Conservation (phyloP, 2,329 filamentous ascomycete species). For the Allantophomopsis cytisporea region DNA sequence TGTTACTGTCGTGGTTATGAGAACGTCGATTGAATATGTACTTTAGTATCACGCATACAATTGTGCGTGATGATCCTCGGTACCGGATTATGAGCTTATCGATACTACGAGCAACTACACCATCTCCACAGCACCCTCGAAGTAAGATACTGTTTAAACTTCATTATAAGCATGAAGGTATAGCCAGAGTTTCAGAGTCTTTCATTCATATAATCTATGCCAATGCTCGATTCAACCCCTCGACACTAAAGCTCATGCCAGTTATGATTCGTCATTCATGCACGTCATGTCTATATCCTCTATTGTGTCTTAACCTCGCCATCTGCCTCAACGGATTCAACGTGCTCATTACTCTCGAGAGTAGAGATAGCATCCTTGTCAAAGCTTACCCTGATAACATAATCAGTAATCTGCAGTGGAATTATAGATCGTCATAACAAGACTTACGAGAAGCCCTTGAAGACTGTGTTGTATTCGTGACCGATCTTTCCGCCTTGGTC, state of each 20-base stretch:
- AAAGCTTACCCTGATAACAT: constrained; percentile 51
- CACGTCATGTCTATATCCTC: constrained; percentile 6
- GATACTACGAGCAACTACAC: too few species aligned
- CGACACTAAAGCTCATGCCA: too few species aligned
- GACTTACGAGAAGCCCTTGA: constrained; percentile 87
- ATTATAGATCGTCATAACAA: neutral
- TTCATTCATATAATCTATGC: neutral
- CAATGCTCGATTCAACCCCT: neutral
- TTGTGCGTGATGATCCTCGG: too few species aligned
- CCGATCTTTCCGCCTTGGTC: constrained; percentile 73
- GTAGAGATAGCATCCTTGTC: constrained; percentile 51
- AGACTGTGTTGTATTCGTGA: constrained; percentile 63
- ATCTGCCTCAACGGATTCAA: constrained; percentile 67
- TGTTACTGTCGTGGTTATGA: too few species aligned
- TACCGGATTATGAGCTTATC: too few species aligned
- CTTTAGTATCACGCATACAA: too few species aligned
- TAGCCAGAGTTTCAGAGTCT: too few species aligned
- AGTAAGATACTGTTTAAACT: too few species aligned
- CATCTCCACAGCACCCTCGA: too few species aligned
- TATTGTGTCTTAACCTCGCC: constrained; percentile 60
- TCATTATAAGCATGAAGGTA: too few species aligned
- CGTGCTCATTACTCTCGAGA: constrained; percentile 54
- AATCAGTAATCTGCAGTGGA: neutral
- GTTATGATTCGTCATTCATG: too few species aligned
- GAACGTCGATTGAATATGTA: too few species aligned